phyloP scores from a whole-genome alignment of 2,329 filamentous ascomycete species.

The Aspergillus brasiliensis region DNA sequence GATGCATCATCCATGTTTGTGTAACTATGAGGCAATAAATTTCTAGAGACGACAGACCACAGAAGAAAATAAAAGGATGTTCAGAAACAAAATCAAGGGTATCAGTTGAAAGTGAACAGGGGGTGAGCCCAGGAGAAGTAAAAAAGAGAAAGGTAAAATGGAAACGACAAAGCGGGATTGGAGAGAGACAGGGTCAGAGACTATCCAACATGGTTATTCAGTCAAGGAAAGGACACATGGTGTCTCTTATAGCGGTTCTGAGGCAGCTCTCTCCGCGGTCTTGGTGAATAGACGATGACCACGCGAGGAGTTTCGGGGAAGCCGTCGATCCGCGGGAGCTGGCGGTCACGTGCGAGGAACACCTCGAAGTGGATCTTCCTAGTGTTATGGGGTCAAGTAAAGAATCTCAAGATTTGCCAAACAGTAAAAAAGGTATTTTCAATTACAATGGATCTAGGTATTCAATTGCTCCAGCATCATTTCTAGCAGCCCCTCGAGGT shows the following conservation, averaged over 20 bases:
- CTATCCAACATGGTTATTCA: slow-evolving; percentile 12
- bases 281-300: slow-evolving; percentile 11
- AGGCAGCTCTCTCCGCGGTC: slow-evolving; percentile 12
- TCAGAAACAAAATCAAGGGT: slow-evolving; percentile 1
- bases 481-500: too few species aligned
- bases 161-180: neutral
- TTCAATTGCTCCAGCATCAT: too few species aligned
- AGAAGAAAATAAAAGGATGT: neutral
- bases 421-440: too few species aligned
- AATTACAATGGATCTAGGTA: too few species aligned
- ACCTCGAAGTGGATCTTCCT: neutral
- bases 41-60: neutral
- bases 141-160: neutral
- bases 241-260: slow-evolving; percentile 9
- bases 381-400: neutral
- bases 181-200: neutral
- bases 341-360: slow-evolving; percentile 19
- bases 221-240: slow-evolving; percentile 14
- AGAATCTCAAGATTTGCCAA: too few species aligned
- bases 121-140: neutral
- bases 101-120: slow-evolving; percentile 2
- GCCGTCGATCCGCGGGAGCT: slow-evolving; percentile 14
- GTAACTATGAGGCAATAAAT: neutral
- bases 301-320: slow-evolving; percentile 3
- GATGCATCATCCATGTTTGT: slow-evolving; percentile 31